A percentile compares a stretch with the other conserved stretches of the same genome.
Conservation (phyloP, 495 filamentous ascomycete genomes). For the Ramalina intermedia region DNA sequence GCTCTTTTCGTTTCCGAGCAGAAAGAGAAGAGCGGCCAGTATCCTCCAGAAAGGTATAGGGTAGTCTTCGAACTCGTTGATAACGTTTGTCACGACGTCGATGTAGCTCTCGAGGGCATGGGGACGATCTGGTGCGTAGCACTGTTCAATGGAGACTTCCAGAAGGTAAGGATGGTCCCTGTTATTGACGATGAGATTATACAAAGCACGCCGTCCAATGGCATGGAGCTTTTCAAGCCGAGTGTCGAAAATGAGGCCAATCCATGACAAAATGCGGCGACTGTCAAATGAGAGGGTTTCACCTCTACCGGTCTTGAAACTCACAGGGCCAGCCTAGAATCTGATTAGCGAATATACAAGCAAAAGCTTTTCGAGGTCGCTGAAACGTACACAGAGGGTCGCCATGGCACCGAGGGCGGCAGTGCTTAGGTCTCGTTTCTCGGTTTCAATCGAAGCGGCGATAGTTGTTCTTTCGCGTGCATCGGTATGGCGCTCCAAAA, state of each 20-base stretch:
- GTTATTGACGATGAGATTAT: conserved; percentile 84
- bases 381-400: conserved; percentile 57
- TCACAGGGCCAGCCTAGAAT: conserved; percentile 65
- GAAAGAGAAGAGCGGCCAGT: conserved; percentile 75
- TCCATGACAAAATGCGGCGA: conserved; percentile 82
- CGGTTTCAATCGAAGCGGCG: conserved; percentile 86
- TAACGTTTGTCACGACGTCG: conserved; percentile 74
- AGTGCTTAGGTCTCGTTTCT: conserved; percentile 80
- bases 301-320: conserved; percentile 70
- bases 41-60: conserved; percentile 80
- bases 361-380: not conserved
- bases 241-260: conserved; percentile 83
- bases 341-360: conserved; percentile 3
- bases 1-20: conserved; percentile 76
- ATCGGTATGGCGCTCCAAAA: conserved; percentile 52
- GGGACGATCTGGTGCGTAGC: conserved; percentile 61
- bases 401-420: conserved; percentile 94
- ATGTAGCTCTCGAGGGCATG: conserved; percentile 93
- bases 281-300: conserved; percentile 80
- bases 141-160: conserved; percentile 75
- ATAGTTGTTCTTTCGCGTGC: conserved; percentile 56
- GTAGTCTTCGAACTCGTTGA: conserved; percentile 67
- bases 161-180: conserved; percentile 68
- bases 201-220: conserved; percentile 82
- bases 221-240: conserved; percentile 77